Percentiles rank a stretch among this genome's conserved stretches.
These are phyloP conservation scores for Phyllosticta citribraziliensis DNA, from an alignment of 2,329 filamentous ascomycete species.

Conservation along the genomic window DNA sequence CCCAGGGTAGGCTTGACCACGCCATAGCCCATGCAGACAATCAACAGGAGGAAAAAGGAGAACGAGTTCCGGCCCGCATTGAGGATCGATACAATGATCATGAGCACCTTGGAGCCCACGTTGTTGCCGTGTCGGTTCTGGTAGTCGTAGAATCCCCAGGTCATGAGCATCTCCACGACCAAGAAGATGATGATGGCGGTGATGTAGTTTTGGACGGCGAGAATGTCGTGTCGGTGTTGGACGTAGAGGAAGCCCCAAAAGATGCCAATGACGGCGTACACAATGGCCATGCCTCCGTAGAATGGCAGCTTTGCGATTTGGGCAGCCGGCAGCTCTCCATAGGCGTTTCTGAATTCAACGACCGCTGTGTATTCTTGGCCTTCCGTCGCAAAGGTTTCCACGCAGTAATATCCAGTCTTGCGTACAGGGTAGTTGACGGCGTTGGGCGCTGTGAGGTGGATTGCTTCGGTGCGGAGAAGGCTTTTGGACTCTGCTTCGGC, in stretches of 20 bases:
- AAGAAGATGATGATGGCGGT: conserved; percentile 93
- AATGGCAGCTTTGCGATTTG: conserved; percentile 97
- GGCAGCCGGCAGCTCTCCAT: conserved; percentile 86
- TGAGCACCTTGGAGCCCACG: conserved; percentile 69
- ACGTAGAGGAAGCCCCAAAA: conserved; percentile 96
- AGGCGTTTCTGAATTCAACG: conserved; percentile 89
- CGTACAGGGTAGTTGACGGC: conserved; percentile 74
- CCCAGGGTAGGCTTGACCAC: conserved; percentile 92
- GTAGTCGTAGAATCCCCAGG: conserved; percentile 98
- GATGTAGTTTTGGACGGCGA: conserved; percentile 98
- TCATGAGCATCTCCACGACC: conserved; percentile 93
- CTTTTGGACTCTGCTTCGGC: conserved; percentile 61
- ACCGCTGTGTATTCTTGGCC: conserved; percentile 64
- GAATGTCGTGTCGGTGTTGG: conserved; percentile 84
- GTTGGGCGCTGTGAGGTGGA: conserved; percentile 67
- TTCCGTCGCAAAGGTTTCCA: conserved; percentile 65
- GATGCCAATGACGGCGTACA: conserved; percentile 77
- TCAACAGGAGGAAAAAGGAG: conserved; percentile 93
- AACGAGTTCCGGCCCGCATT: conserved; percentile 95
- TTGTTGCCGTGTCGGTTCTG: conserved; percentile 85
- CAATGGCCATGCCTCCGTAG: conserved; percentile 86
- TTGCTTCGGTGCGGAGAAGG: conserved; percentile 66
- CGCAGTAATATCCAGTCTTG: conserved; percentile 93
- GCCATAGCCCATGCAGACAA: conserved; percentile 98
- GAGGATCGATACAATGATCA: conserved; percentile 84